Evolutionary conservation across 2,329 filamentous ascomycete species (phyloP), one percentile per base, ranked within the genome.

Genomic region (Rachicladosporium sp.): DNA sequence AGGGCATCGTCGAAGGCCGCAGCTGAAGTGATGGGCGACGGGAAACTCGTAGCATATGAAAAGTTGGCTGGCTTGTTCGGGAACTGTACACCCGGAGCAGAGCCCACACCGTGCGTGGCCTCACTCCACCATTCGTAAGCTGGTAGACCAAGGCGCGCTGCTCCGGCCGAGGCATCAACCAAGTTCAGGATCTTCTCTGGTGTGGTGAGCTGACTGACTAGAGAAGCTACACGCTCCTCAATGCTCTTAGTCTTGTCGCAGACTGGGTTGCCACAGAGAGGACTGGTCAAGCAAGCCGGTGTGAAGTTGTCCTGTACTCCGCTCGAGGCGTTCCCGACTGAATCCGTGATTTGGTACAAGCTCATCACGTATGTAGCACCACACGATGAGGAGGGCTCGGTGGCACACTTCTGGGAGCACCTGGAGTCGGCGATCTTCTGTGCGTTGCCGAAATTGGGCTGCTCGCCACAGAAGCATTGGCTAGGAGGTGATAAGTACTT

Each of bases 1-100:
- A 81, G 56, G 0, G 66, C 67, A 44, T 78, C 73, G 43, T 81
- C 74, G 44, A 81, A 75, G 0, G 76, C 68, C 0, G 76, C 74
- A 31, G 69, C 69, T 43, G 75, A 68, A 1, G 69, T 34, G 57
- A 82, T 76, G 0, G 77, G 76, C 50, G 71, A 68, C 0, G 78
- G 75, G 49, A 81, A 81, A 0, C 71, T 75, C 0, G 77, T 81
- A 0, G 76, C 71, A 49, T 69, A 71, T 45, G 63, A 70, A 51
- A 67, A 80, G 11, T 41, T 41, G 38, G 36, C 36, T 2, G 34
- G 34, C 10, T 23, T 9, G 7, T 30, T 34, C 27, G 38, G 36
- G 19, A 41, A 41, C 10, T 37, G 38, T 8, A 41, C 38, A 15
- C 38, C 38, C 4, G 38, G 38, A 6, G 38, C 38, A 11, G 38